These are phyloP conservation scores for Mortierella sp. DNA, from an alignment of 371 early-diverging fungal species.

Conservation along the genomic window DNA sequence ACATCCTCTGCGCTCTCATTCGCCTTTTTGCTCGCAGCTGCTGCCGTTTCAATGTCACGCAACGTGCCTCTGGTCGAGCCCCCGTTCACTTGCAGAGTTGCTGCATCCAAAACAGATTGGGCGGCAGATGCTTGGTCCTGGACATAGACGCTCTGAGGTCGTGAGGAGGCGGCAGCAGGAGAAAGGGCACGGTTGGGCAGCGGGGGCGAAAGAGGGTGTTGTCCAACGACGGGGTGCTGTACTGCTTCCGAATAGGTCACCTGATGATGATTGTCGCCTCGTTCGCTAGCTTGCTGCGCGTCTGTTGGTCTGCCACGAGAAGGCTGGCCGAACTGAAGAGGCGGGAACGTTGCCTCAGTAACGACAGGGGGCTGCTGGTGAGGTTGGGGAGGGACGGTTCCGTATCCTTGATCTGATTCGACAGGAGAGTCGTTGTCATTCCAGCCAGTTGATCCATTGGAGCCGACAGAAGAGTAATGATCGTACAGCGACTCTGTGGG, in stretches of 20 bases:
- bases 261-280: conserved; percentile 16
- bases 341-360: conserved; percentile 51
- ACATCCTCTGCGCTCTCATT: conserved; percentile 32
- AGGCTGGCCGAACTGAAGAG: conserved; percentile 17
- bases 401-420: conserved; percentile 56
- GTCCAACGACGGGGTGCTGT: conserved; percentile 22
- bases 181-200: conserved; percentile 19
- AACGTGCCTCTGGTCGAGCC: conserved; percentile 15
- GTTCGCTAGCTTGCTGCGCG: not conserved
- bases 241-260: conserved; percentile 44
- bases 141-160: conserved; percentile 15
- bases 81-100: conserved; percentile 8
- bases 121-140: conserved; percentile 5
- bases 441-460: conserved; percentile 39
- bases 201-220: conserved; percentile 31
- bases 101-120: not conserved
- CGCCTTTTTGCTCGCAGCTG: conserved; percentile 14
- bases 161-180: conserved; percentile 13
- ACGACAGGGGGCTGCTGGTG: conserved; percentile 44
- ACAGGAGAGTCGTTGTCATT: conserved; percentile 33
- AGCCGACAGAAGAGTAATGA: conserved; percentile 53
- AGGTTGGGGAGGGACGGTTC: conserved; percentile 43
- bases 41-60: conserved; percentile 34
- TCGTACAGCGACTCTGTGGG: conserved; percentile 47
- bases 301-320: not conserved